Percentiles rank a stretch among this genome's conserved stretches.
Evolutionary conservation across 1,284 basidiomycete genomes (phyloP).

Genomic region (Trichosporon sp.): DNA sequence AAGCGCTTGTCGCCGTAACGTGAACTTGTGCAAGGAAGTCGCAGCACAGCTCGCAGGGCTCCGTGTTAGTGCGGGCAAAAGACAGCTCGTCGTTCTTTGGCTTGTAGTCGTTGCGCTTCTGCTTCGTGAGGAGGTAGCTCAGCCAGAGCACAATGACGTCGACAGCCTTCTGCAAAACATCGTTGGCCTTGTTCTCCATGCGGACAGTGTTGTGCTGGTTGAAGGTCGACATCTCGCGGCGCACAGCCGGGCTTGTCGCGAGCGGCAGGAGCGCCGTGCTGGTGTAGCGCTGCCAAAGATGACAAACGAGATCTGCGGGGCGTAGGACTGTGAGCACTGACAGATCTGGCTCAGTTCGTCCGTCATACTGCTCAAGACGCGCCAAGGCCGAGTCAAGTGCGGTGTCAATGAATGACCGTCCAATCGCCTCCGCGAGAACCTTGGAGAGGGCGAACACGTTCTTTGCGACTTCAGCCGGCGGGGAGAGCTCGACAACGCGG

Average conservation of each 20-base stretch:
- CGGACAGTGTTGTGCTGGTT: slow-evolving; percentile 87
- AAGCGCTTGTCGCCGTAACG: slow-evolving; percentile 69
- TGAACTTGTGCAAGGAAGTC: slow-evolving; percentile 80
- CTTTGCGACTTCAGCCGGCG: slow-evolving; percentile 83
- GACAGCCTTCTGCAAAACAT: slow-evolving; percentile 76
- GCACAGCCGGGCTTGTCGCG: slow-evolving; percentile 79
- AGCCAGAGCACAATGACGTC: slow-evolving; percentile 81
- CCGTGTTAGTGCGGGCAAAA: slow-evolving; percentile 91
- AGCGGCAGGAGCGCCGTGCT: slow-evolving; percentile 88
- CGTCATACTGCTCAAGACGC: slow-evolving; percentile 72
- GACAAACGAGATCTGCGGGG: slow-evolving; percentile 83
- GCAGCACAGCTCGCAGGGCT: slow-evolving; percentile 87
- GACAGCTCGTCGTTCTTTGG: slow-evolving; percentile 93
- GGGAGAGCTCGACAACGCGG: slow-evolving; percentile 82
- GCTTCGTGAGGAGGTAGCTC: slow-evolving; percentile 69
- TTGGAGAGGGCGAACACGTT: slow-evolving; percentile 83
- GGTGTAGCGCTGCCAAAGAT: slow-evolving; percentile 97
- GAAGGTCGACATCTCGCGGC: slow-evolving; percentile 91
- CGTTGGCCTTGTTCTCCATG: slow-evolving; percentile 84
- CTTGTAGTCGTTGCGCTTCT: slow-evolving; percentile 96
- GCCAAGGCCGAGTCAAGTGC: slow-evolving; percentile 82
- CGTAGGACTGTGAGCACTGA: slow-evolving; percentile 69
- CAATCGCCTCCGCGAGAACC: slow-evolving; percentile 85
- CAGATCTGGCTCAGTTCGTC: slow-evolving; percentile 78
- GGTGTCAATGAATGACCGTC: slow-evolving; percentile 82